A percentile compares a stretch with the other conserved stretches of the same genome.
Evolutionary conservation across 1,139 yeast species (phyloP).

Genomic region (Yueomyces sp.): DNA sequence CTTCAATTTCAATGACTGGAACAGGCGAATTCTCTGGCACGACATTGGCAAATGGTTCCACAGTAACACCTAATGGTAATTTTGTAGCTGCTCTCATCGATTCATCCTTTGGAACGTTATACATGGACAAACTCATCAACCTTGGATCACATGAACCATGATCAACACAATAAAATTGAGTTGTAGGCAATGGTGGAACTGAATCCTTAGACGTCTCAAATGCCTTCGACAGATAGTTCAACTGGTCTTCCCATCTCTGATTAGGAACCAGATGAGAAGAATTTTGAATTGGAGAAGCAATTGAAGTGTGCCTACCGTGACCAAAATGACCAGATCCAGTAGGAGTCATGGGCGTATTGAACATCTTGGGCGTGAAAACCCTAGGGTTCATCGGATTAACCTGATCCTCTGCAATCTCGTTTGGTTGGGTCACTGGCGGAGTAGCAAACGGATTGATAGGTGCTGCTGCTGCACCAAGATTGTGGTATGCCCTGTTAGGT

Average conservation of each 20-base stretch:
- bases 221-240: slow-evolving; percentile 32
- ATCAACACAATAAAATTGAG: slow-evolving; percentile 57
- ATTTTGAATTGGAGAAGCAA: slow-evolving; percentile 3
- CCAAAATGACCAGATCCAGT: slow-evolving; percentile 2
- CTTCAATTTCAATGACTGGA: slow-evolving; percentile 45
- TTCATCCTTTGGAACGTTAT: slow-evolving; percentile 70
- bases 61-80: slow-evolving; percentile 68
- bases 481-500: slow-evolving; percentile 18
- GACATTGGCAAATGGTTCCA: slow-evolving; percentile 73
- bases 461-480: slow-evolving; percentile 4
- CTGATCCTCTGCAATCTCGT: slow-evolving; percentile 10
- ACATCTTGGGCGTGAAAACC: slow-evolving; percentile 4
- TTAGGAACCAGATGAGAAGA: slow-evolving; percentile 39
- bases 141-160: slow-evolving; percentile 81
- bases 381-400: slow-evolving; percentile 19
- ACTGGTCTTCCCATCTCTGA: slow-evolving; percentile 44
- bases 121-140: slow-evolving; percentile 68
- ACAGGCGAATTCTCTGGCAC: slow-evolving; percentile 36
- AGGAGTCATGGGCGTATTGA: slow-evolving; percentile 3
- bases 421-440: slow-evolving; percentile 1
- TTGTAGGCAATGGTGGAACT: slow-evolving; percentile 72
- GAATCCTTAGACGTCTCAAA: slow-evolving; percentile 65
- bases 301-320: slow-evolving; percentile 1
- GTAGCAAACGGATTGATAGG: slow-evolving; percentile 1
- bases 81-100: slow-evolving; percentile 57